Conservation (phyloP, 306 rosid genomes). For the Vigna unguiculata region DNA sequence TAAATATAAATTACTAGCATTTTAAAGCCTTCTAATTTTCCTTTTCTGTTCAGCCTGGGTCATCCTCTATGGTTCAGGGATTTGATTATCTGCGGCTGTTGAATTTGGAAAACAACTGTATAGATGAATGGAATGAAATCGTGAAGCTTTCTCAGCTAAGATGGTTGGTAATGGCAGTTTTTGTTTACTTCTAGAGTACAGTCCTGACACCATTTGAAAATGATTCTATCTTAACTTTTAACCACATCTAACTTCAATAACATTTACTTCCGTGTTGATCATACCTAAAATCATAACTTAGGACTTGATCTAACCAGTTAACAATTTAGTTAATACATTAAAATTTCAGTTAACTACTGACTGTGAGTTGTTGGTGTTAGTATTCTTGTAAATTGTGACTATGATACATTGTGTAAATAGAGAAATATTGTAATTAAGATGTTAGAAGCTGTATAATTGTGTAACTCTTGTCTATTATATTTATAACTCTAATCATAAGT, state of each 20-base stretch:
- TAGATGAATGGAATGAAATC: slow-evolving; percentile 85
- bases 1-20: slow-evolving; percentile 29
- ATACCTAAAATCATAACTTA: slow-evolving; percentile 10
- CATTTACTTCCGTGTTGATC: slow-evolving; percentile 34
- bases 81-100: slow-evolving; percentile 78
- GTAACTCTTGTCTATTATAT: not conserved
- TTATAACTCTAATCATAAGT: not conserved
- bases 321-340: not conserved
- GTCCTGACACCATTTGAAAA: slow-evolving; percentile 8
- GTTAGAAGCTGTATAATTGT: not conserved
- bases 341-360: slow-evolving; percentile 10
- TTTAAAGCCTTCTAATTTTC: slow-evolving; percentile 39
- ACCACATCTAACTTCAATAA: slow-evolving; percentile 21
- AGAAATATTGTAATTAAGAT: not conserved
- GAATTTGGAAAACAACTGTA: slow-evolving; percentile 87
- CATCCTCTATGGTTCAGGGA: slow-evolving; percentile 79
- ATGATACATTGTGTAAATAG: not conserved
- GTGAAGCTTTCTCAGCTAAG: slow-evolving; percentile 79
- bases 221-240: slow-evolving; percentile 32
- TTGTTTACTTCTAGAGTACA: slow-evolving; percentile 35
- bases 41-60: slow-evolving; percentile 63
- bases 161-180: slow-evolving; percentile 57
- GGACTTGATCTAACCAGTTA: slow-evolving; percentile 32
- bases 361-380: slow-evolving; percentile 17
- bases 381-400: not conserved